phyloP scores from a whole-genome alignment of 1,139 yeast species.

The Torulaspora globosa region DNA sequence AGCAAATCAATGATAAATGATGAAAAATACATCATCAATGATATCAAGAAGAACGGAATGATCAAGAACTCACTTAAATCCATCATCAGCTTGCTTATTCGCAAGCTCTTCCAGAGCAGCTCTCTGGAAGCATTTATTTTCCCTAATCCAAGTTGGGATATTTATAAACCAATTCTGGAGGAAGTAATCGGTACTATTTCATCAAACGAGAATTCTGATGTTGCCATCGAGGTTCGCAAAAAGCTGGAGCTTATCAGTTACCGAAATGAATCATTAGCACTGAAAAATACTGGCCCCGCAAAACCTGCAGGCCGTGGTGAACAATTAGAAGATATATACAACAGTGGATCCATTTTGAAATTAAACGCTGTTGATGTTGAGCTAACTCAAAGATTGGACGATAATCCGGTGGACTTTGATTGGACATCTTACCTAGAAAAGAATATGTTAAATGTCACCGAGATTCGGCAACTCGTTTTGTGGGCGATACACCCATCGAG shows the following conservation, averaged over 20 bases:
- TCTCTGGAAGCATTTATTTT: conserved; percentile 67
- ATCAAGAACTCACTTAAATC: conserved; percentile 31
- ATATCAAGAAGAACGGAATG: conserved; percentile 38
- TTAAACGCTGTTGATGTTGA: conserved; percentile 26
- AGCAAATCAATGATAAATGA: conserved; percentile 38
- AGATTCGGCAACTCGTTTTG: conserved; percentile 31
- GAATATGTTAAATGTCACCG: conserved; percentile 23
- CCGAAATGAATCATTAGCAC: conserved; percentile 66
- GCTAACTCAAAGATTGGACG: conserved; percentile 28
- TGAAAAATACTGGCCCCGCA: conserved; percentile 5
- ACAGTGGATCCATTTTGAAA: conserved; percentile 11
- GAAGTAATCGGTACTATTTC: conserved; percentile 39
- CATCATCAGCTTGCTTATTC: conserved; percentile 39
- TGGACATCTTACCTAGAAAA: conserved; percentile 35
- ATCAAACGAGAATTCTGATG: conserved; percentile 32
- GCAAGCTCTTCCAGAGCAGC: conserved; percentile 52
- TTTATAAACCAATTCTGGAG: conserved; percentile 52
- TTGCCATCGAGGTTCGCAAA: conserved; percentile 39
- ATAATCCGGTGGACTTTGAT: conserved; percentile 31
- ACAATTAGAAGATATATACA: background rate
- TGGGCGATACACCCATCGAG: conserved; percentile 37
- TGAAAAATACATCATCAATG: conserved; percentile 38
- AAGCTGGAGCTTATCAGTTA: conserved; percentile 60
- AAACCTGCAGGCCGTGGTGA: background rate
- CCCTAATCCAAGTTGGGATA: conserved; percentile 61